Evolutionary conservation across 2,329 filamentous ascomycete species (phyloP).

Genomic region (Scopulariopsis brevicaulis): DNA sequence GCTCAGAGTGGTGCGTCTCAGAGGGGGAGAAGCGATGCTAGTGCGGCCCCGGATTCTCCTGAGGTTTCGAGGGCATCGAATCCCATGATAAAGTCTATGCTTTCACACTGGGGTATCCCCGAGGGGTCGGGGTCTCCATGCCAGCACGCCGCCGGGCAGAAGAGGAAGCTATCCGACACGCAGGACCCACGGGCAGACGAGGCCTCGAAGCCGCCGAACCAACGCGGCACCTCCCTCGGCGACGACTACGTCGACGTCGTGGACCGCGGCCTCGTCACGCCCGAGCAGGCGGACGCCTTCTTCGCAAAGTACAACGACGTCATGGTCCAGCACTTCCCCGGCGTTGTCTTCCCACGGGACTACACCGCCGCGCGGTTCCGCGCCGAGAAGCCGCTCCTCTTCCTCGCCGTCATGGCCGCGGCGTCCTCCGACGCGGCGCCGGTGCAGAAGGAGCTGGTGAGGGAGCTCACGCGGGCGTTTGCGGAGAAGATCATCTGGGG

Average conservation of each 20-base stretch:
- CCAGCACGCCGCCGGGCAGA: constrained; percentile 17
- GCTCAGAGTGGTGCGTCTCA: not conserved
- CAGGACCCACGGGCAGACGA: not conserved
- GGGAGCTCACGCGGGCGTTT: constrained; percentile 60
- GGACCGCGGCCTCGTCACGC: constrained; percentile 46
- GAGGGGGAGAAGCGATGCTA: not conserved
- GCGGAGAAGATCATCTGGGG: constrained; percentile 64
- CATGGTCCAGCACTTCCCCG: constrained; percentile 51
- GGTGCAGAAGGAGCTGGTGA: constrained; percentile 50
- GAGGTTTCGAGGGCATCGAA: not conserved
- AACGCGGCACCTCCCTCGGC: constrained; percentile 7
- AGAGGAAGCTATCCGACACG: constrained; percentile 24
- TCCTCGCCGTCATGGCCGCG: constrained; percentile 59
- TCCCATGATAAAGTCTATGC: not conserved
- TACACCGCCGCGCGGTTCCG: constrained; percentile 45
- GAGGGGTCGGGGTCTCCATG: not conserved
- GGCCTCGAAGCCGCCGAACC: constrained; percentile 4
- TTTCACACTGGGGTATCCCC: not conserved
- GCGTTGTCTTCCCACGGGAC: constrained; percentile 45
- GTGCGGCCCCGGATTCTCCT: not conserved
- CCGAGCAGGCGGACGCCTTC: constrained; percentile 40
- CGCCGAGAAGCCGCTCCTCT: constrained; percentile 50
- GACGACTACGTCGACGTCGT: constrained; percentile 31
- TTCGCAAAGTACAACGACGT: constrained; percentile 46
- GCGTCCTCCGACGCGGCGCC: constrained; percentile 44